These are phyloP conservation scores for Geum urbanum DNA, from an alignment of 306 rosid species.

Conservation along the genomic window DNA sequence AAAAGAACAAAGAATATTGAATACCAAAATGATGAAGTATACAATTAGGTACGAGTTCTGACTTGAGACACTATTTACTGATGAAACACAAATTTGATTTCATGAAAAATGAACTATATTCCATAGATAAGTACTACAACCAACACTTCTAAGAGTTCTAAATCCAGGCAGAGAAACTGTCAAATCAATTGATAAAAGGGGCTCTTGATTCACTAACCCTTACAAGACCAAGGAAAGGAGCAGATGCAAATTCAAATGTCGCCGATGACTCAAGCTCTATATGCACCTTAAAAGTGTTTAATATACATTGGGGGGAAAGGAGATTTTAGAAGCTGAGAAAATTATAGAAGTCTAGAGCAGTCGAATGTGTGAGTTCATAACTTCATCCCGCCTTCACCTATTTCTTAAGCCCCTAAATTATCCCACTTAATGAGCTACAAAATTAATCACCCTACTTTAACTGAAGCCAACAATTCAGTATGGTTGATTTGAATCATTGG, in stretches of 20 bases:
- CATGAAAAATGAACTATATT: background rate
- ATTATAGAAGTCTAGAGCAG: background rate
- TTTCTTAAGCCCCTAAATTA: background rate
- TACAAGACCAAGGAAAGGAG: background rate
- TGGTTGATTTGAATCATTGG: background rate
- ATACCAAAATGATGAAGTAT: background rate
- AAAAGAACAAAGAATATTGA: conserved; percentile 21
- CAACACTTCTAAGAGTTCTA: background rate
- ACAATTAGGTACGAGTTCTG: background rate
- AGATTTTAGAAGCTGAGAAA: background rate
- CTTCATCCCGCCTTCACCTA: background rate
- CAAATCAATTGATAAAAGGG: background rate
- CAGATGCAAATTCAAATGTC: background rate
- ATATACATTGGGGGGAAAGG: background rate
- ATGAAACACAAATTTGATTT: background rate
- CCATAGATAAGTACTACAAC: background rate
- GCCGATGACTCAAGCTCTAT: background rate
- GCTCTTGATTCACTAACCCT: background rate
- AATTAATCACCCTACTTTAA: background rate
- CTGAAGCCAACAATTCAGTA: background rate
- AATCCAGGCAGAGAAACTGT: background rate
- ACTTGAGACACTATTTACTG: background rate
- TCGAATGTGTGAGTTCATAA: background rate
- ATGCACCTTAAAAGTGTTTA: background rate
- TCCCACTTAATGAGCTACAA: background rate